phyloP scores from a whole-genome alignment of 345 rosid species.

The Laguncularia racemosa region DNA sequence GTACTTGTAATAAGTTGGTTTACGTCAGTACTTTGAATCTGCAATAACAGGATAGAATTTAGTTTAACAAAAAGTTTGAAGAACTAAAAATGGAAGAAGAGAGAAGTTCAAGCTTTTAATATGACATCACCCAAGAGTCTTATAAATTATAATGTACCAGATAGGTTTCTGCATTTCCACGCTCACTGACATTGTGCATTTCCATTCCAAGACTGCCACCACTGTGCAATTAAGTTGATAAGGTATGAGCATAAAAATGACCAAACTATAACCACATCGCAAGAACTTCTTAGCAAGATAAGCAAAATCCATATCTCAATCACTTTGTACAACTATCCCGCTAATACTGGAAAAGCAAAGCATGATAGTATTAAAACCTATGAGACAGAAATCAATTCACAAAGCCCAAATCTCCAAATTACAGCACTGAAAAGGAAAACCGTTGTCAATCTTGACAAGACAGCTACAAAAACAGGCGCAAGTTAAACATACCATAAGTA shows the following conservation, averaged over 20 bases:
- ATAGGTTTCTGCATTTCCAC: conserved; percentile 25
- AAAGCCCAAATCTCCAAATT: too few species aligned
- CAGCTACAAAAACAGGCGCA: too few species aligned
- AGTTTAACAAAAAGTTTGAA: conserved; percentile 2
- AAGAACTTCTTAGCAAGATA: too few species aligned
- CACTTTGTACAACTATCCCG: neutral
- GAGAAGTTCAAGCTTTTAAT: neutral
- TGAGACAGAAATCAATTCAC: neutral
- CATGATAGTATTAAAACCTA: neutral
- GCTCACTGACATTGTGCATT: conserved; percentile 26
- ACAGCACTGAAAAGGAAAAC: too few species aligned
- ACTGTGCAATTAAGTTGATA: neutral
- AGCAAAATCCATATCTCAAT: too few species aligned
- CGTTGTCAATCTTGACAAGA: too few species aligned
- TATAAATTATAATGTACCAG: conserved; percentile 14
- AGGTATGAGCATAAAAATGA: neutral
- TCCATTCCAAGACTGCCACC: conserved; percentile 38
- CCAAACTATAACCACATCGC: too few species aligned
- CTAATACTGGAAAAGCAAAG: neutral
- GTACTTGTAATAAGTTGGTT: conserved; percentile 30
- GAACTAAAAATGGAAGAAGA: neutral
- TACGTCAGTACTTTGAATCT: conserved; percentile 38
- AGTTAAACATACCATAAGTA: too few species aligned
- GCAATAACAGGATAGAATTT: conserved; percentile 6
- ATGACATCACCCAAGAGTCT: too few species aligned